Percentiles rank a stretch among this genome's conserved stretches.
Conservation (phyloP, 768 basidiomycete genomes). For the Mycena maculata region DNA sequence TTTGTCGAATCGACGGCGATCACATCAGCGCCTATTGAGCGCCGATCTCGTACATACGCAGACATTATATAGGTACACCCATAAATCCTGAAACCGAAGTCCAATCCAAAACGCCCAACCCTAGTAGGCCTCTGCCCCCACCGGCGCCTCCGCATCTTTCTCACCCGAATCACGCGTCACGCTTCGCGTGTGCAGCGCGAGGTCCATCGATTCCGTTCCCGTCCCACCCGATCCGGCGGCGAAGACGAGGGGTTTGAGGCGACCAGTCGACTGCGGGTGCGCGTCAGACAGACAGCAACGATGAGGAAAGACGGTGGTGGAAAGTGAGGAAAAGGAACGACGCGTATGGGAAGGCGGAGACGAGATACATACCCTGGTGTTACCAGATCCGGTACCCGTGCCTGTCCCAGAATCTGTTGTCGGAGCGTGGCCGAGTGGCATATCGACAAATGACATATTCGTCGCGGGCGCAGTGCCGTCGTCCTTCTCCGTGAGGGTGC, state of each 20-base stretch:
- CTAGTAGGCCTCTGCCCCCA: too few relatives aligned
- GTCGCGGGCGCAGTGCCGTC: neutral
- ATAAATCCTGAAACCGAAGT: too few relatives aligned
- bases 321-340: too few relatives aligned
- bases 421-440: neutral
- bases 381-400: neutral
- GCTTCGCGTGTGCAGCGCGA: neutral
- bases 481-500: neutral
- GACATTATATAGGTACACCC: too few relatives aligned
- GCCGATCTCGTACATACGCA: too few relatives aligned
- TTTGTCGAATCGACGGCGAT: too few relatives aligned
- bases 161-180: neutral
- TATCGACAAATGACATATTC: conserved; percentile 2
- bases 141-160: conserved; percentile 1
- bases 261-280: neutral
- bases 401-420: neutral
- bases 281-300: too few relatives aligned
- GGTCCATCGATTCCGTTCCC: neutral
- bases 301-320: too few relatives aligned
- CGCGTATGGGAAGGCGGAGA: too few relatives aligned
- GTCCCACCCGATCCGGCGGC: neutral
- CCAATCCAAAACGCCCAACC: too few relatives aligned
- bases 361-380: neutral
- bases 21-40: too few relatives aligned
- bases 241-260: conserved; percentile 10